Evolutionary conservation across 352 stramenopile species (phyloP).

Genomic region (Phytophthora colocasiae): DNA sequence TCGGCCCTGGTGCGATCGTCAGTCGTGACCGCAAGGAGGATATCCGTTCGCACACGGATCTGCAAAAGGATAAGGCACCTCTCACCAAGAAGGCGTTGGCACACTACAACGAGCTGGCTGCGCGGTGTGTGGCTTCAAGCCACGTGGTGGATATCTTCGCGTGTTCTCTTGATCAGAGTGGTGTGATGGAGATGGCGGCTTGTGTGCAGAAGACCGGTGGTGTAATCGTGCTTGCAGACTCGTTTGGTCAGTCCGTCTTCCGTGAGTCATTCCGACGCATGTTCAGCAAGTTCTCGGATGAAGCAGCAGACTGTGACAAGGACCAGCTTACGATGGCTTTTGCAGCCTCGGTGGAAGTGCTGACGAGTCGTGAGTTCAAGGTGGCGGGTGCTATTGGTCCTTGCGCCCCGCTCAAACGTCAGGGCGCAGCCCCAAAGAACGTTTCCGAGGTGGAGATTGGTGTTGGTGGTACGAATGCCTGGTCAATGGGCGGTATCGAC

Average conservation of each 20-base stretch:
- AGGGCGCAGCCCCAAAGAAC: constrained; percentile 88
- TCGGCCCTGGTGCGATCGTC: constrained; percentile 97
- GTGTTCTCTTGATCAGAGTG: constrained; percentile 97
- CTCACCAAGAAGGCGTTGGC: constrained; percentile 95
- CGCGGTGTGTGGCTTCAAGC: constrained; percentile 91
- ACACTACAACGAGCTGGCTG: constrained; percentile 96
- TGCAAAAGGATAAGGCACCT: constrained; percentile 95
- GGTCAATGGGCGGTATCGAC: constrained; percentile 98
- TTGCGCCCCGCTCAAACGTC: constrained; percentile 96
- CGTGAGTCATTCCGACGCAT: constrained; percentile 98
- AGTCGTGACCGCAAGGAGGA: constrained; percentile 96
- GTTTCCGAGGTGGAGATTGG: constrained; percentile 98
- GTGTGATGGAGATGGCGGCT: constrained; percentile 98
- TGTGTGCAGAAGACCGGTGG: constrained; percentile 98
- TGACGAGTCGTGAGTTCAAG: constrained; percentile 99
- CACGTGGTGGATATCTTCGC: constrained; percentile 99
- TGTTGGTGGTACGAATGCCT: constrained; percentile 90
- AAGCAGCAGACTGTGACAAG: constrained; percentile 94
- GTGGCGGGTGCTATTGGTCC: constrained; percentile 98
- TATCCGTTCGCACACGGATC: constrained; percentile 97
- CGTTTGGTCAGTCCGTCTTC: constrained; percentile 98
- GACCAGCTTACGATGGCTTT: constrained; percentile 97
- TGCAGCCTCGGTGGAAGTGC: constrained; percentile 95
- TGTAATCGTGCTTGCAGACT: constrained; percentile 98
- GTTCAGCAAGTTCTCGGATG: constrained; percentile 97